Evolutionary conservation across 2,329 filamentous ascomycete genomes (phyloP).

Genomic region (Talaromyces sp.): DNA sequence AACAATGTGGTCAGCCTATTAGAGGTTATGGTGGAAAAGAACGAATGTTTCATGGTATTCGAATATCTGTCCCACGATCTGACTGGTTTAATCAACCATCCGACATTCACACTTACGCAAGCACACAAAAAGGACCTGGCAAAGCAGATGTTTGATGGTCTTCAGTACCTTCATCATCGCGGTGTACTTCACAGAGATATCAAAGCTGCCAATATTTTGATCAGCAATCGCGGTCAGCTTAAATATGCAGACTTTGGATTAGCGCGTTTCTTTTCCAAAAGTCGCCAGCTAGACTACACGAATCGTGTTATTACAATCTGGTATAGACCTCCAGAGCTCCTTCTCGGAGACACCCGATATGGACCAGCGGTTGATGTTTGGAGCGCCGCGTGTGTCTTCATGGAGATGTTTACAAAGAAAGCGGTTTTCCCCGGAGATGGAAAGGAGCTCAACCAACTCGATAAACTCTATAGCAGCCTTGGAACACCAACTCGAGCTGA

Average conservation of each 20-base stretch:
- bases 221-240: constrained; percentile 81
- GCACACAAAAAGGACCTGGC: constrained; percentile 91
- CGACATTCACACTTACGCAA: constrained; percentile 77
- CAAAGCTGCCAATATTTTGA: constrained; percentile 95
- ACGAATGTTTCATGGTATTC: constrained; percentile 99
- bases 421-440: constrained; percentile 95
- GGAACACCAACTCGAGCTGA: constrained; percentile 80
- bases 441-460: constrained; percentile 90
- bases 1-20: constrained; percentile 81
- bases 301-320: constrained; percentile 99
- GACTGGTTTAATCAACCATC: constrained; percentile 91
- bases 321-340: constrained; percentile 89
- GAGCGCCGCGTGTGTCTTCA: constrained; percentile 94
- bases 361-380: constrained; percentile 89
- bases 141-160: constrained; percentile 85
- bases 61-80: constrained; percentile 96
- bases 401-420: constrained; percentile 91
- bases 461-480: constrained; percentile 91
- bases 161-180: constrained; percentile 87
- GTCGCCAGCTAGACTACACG: constrained; percentile 88
- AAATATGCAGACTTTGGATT: constrained; percentile 96
- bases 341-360: constrained; percentile 86
- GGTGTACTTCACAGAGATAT: constrained; percentile 97
- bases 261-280: constrained; percentile 93
- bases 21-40: constrained; percentile 98